Evolutionary conservation across 306 rosid species (phyloP).

Genomic region (Echinosophora koreensis): DNA sequence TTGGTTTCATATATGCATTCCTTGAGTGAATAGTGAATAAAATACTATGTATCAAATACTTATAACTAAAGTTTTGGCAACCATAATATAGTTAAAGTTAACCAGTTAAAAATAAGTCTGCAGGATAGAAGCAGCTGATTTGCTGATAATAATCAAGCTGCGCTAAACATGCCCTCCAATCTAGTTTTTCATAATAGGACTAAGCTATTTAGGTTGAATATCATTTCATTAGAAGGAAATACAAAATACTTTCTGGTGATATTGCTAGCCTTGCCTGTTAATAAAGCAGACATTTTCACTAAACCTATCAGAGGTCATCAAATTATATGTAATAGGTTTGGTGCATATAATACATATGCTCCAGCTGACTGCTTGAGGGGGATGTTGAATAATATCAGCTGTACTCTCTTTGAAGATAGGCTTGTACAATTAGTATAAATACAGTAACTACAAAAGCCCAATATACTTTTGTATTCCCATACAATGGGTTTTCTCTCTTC

Average conservation of each 20-base stretch:
- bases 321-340: neutral
- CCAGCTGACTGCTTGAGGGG: neutral
- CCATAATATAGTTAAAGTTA: slow-evolving; percentile 1
- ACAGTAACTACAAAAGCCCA: neutral
- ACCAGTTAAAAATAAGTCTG: neutral
- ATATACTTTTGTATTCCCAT: neutral
- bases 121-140: slow-evolving; percentile 5
- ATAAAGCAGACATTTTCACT: neutral
- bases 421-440: neutral
- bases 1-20: neutral
- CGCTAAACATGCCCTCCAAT: slow-evolving; percentile 3
- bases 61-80: neutral
- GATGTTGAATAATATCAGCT: neutral
- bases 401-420: slow-evolving; percentile 18
- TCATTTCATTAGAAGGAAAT: neutral
- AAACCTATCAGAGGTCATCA: neutral
- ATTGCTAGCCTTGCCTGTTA: neutral
- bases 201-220: neutral
- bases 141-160: neutral
- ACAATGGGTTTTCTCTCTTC: neutral
- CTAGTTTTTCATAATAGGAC: neutral
- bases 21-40: slow-evolving; percentile 6
- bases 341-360: neutral
- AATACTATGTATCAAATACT: slow-evolving; percentile 20
- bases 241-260: neutral